Base-by-base conservation (phyloP, 2,329 filamentous ascomycete genomes). In the Polytolypa hystricis region DNA sequence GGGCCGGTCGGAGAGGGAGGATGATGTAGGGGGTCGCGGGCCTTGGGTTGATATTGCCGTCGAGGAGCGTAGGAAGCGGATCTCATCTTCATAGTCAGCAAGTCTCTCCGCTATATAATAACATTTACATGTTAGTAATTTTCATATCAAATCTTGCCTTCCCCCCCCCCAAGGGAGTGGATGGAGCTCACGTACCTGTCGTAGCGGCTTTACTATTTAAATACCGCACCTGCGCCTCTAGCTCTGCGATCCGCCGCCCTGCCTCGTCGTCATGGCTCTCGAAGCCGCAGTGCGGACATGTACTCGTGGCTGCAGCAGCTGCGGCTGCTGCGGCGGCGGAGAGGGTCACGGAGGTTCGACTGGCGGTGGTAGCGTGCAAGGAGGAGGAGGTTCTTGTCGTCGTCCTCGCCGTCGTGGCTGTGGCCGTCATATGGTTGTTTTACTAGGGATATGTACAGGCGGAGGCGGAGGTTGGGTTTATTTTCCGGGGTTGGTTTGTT, bases 81-180 rank as follows among this genome's bases (percentile, higher is more conserved):
- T 59, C 51, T 78, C 71, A 45, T 77, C 73, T 62, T 79, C 74
- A 55, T 77, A 78, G 53, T 77, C 70, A 49, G 72, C 71, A 44
- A 76, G 67, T 53, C 65, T 74, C 46, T 69, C 65, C 33, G 67
- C 71, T 72, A 47, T 45, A 14, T 8, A 15, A 9, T 30, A 7
- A 15, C 8, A 30, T 30, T 9, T n/a, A n/a, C n/a, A n/a, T n/a
- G n/a, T n/a, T n/a, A n/a, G n/a, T n/a, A n/a, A n/a, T n/a, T n/a
- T n/a, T n/a, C n/a, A n/a, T n/a, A n/a, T n/a, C n/a, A n/a, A n/a
- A n/a, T n/a, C n/a, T n/a, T n/a, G n/a, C n/a, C n/a, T n/a, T n/a
- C n/a, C n/a, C n/a, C n/a, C 9, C 28, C 9, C 28, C 7, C 28
- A 18, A 27, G 14, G n/a, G 29, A 29, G 6, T 10, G 20, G n/a